Percentiles rank a stretch among this genome's conserved stretches.
These are phyloP conservation scores for Penicillium aurantiogriseum DNA, from an alignment of 2,329 filamentous ascomycete species.

Conservation along the genomic window DNA sequence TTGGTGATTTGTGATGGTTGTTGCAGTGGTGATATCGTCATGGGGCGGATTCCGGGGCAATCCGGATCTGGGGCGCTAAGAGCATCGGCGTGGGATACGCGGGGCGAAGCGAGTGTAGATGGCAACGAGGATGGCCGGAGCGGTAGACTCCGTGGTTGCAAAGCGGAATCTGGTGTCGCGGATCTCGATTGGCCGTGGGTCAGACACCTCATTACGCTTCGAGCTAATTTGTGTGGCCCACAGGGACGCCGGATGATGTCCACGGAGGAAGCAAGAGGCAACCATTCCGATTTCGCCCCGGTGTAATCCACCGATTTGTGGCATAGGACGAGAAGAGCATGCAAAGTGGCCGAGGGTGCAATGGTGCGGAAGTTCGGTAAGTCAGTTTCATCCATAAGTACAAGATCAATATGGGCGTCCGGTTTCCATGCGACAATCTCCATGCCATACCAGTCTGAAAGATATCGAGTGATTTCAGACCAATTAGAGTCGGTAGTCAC, in stretches of 20 bases:
- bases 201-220: slow-evolving; percentile 34
- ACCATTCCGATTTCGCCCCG: slow-evolving; percentile 28
- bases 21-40: background rate
- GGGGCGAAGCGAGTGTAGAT: background rate
- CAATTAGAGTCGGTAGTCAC: slow-evolving; percentile 24
- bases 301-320: slow-evolving; percentile 38
- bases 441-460: slow-evolving; percentile 40
- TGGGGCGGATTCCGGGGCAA: background rate
- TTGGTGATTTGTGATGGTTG: slow-evolving; percentile 9
- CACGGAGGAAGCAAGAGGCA: slow-evolving; percentile 33
- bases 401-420: slow-evolving; percentile 31
- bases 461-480: slow-evolving; percentile 30
- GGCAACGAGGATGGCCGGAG: slow-evolving; percentile 8
- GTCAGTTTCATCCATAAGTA: slow-evolving; percentile 36
- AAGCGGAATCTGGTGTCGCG: slow-evolving; percentile 13
- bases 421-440: slow-evolving; percentile 34
- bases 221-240: slow-evolving; percentile 44
- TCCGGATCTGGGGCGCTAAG: background rate
- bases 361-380: slow-evolving; percentile 23
- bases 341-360: slow-evolving; percentile 18
- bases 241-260: slow-evolving; percentile 42
- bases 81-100: background rate
- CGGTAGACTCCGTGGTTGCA: slow-evolving; percentile 16
- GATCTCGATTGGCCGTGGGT: slow-evolving; percentile 16
- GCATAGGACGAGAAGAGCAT: slow-evolving; percentile 40